Conservation (phyloP, 768 basidiomycete genomes). For the Multifurca ochricompacta region DNA sequence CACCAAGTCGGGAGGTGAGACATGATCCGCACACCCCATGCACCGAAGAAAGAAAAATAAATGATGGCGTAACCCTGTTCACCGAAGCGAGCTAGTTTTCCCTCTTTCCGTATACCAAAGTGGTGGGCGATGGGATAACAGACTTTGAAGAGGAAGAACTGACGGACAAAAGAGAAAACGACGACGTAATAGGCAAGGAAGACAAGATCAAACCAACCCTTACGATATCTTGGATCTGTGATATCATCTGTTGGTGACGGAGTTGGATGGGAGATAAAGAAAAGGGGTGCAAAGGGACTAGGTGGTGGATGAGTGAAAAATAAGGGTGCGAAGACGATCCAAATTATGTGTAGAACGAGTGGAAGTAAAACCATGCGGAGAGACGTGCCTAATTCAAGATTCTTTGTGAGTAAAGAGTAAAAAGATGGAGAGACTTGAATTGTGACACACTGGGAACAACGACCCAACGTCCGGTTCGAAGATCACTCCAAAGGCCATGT, state of each 20-base stretch:
- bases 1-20: constrained; percentile 72
- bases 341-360: constrained; percentile 53
- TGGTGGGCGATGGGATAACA: constrained; percentile 59
- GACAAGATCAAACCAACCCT: constrained; percentile 63
- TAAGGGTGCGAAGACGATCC: constrained; percentile 47
- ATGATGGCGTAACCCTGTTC: constrained; percentile 86
- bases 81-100: constrained; percentile 76
- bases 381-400: constrained; percentile 41
- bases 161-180: constrained; percentile 84
- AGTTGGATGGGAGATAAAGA: constrained; percentile 65
- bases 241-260: constrained; percentile 38
- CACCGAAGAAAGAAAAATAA: constrained; percentile 67
- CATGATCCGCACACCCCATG: constrained; percentile 81
- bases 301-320: constrained; percentile 36
- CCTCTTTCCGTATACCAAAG: constrained; percentile 57
- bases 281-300: constrained; percentile 69
- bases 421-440: not conserved
- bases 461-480: constrained; percentile 58
- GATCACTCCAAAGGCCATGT: constrained; percentile 42
- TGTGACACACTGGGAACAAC: constrained; percentile 53
- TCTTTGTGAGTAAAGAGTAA: not conserved
- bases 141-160: constrained; percentile 57
- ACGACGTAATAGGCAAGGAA: constrained; percentile 83
- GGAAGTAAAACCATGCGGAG: constrained; percentile 59
- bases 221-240: constrained; percentile 54